Percentiles rank a stretch among this genome's conserved stretches.
These are phyloP conservation scores for Blastocystis sp. DNA, from an alignment of 352 stramenopile species.

Conservation along the genomic window DNA sequence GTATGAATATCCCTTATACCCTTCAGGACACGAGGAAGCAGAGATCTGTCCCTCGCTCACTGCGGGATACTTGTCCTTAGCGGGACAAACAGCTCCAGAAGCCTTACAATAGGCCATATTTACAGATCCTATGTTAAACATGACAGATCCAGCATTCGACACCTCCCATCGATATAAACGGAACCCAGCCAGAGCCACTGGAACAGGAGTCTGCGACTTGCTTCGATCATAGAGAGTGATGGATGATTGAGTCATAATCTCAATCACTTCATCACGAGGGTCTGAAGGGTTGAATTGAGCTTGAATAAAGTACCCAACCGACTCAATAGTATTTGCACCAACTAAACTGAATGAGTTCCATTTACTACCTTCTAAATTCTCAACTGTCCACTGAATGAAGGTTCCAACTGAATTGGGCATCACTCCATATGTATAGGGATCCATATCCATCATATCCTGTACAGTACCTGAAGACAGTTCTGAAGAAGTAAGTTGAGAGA, in stretches of 20 bases:
- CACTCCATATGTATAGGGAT: neutral
- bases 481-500: neutral
- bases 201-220: neutral
- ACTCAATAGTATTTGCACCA: neutral
- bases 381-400: neutral
- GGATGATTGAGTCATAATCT: neutral
- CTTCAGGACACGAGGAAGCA: neutral
- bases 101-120: conserved; percentile 20
- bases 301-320: neutral
- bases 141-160: neutral
- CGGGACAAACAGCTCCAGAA: conserved; percentile 1
- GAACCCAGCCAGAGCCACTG: conserved; percentile 19
- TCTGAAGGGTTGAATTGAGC: neutral
- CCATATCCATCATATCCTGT: neutral
- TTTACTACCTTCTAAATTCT: conserved; percentile 4
- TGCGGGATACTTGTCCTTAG: neutral
- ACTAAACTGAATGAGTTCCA: neutral
- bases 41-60: conserved; percentile 40
- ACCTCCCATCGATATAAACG: neutral
- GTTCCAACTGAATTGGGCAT: neutral
- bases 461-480: neutral
- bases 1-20: conserved; percentile 57
- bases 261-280: neutral
- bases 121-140: neutral
- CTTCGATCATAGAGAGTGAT: neutral